Conservation (phyloP, 495 filamentous ascomycete species). For the Talaromyces liani region DNA sequence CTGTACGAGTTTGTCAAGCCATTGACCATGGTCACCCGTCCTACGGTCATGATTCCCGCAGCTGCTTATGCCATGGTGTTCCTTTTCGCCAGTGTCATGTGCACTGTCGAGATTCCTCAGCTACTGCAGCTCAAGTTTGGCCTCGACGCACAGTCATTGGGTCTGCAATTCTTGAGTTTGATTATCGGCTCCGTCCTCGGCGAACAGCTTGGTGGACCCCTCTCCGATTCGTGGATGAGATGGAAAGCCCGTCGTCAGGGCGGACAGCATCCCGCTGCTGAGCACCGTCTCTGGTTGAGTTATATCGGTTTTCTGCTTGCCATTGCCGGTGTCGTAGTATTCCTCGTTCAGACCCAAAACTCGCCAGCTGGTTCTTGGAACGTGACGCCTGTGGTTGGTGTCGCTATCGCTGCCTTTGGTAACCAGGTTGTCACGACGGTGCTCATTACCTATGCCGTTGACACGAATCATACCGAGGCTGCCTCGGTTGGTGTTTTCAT, state of each 20-base stretch:
- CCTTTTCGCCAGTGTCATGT: constrained; percentile 23
- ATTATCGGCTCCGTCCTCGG: constrained; percentile 35
- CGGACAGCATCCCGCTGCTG: constrained; percentile 13
- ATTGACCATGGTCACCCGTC: constrained; percentile 18
- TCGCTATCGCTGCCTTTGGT: constrained; percentile 27
- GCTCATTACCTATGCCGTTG: constrained; percentile 36
- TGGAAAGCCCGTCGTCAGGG: constrained; percentile 9
- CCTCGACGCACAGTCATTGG: constrained; percentile 31
- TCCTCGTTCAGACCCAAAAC: constrained; percentile 23
- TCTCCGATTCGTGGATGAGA: constrained; percentile 31
- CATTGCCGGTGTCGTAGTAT: constrained; percentile 30
- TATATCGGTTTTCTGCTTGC: constrained; percentile 28
- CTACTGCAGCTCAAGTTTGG: constrained; percentile 29
- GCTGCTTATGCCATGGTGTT: constrained; percentile 33
- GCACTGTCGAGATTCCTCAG: constrained; percentile 36
- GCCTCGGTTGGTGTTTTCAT: constrained; percentile 23
- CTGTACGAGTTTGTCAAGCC: constrained; percentile 30
- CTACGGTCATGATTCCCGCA: constrained; percentile 29
- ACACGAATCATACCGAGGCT: constrained; percentile 28
- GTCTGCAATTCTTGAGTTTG: constrained; percentile 31
- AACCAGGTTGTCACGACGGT: constrained; percentile 41
- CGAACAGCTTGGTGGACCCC: constrained; percentile 31
- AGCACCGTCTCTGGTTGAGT: constrained; percentile 32
- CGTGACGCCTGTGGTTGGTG: constrained; percentile 31
- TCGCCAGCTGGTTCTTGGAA: constrained; percentile 24